phyloP scores from a whole-genome alignment of 495 filamentous ascomycete species.

The Annulohypoxylon maeteangense region DNA sequence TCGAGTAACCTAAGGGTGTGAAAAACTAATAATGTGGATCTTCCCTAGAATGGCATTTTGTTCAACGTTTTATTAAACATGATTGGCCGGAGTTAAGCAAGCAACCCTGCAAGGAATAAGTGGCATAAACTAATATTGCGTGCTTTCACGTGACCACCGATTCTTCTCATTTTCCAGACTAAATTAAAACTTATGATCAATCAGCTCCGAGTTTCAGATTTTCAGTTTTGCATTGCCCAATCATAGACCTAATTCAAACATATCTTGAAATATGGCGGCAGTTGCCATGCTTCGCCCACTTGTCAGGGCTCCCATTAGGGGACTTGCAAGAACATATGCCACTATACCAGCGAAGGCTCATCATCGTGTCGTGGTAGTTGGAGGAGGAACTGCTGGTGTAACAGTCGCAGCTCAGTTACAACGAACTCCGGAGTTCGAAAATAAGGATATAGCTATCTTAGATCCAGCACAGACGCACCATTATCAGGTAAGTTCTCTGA shows the following conservation, averaged over 20 bases:
- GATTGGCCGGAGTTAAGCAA: conserved; percentile 21
- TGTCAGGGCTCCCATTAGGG: conserved; percentile 24
- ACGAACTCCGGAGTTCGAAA: conserved; percentile 61
- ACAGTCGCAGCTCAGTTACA: conserved; percentile 72
- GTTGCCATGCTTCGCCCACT: conserved; percentile 40
- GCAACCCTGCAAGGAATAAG: conserved; percentile 14
- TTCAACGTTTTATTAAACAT: not conserved
- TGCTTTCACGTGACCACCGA: conserved; percentile 46
- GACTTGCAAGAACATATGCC: conserved; percentile 40
- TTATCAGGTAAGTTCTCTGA: conserved; percentile 57
- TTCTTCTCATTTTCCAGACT: conserved; percentile 1
- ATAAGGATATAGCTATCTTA: conserved; percentile 73
- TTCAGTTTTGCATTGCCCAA: conserved; percentile 21
- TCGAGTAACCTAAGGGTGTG: too few species aligned
- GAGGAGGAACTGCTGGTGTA: conserved; percentile 71
- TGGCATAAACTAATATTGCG: conserved; percentile 25
- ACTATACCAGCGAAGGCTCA: conserved; percentile 50
- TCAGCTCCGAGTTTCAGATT: not conserved
- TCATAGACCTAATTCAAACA: not conserved
- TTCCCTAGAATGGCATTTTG: not conserved
- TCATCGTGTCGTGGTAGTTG: conserved; percentile 73
- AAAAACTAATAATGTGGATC: not conserved
- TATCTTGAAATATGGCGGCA: conserved; percentile 31
- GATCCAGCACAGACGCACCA: conserved; percentile 73
- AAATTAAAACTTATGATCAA: conserved; percentile 17